Percentiles rank a stretch among this genome's conserved stretches.
Conservation (phyloP, 176 grass and related monocot genomes). For the Chrysopogon serrulatus region DNA sequence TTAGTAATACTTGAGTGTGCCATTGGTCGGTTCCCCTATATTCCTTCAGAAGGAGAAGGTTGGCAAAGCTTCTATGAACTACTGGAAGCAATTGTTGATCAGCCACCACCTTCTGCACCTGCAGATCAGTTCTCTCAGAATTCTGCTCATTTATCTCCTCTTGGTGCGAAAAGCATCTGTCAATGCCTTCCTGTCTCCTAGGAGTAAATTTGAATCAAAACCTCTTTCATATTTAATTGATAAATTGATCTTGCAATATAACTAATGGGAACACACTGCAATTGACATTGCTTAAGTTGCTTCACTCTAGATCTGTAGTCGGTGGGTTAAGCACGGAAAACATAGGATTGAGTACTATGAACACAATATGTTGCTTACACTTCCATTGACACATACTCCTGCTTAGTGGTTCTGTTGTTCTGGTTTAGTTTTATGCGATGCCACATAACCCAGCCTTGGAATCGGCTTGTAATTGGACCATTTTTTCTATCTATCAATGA, state of each 20-base stretch:
- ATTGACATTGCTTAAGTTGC: neutral
- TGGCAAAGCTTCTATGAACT: conserved; percentile 94
- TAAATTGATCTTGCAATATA: neutral
- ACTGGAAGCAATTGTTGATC: conserved; percentile 94
- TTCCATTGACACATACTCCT: neutral
- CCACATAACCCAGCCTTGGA: no score
- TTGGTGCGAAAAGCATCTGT: conserved; percentile 49
- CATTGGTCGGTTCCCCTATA: conserved; percentile 86
- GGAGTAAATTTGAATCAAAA: neutral
- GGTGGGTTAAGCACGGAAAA: conserved; percentile 1
- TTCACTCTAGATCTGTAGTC: neutral
- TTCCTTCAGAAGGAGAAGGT: conserved; percentile 74
- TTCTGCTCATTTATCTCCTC: conserved; percentile 90
- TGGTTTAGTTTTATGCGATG: neutral
- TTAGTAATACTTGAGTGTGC: conserved; percentile 95
- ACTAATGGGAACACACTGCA: neutral
- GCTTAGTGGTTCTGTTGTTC: neutral
- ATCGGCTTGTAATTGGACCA: no score
- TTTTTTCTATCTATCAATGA: no score
- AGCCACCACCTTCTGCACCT: conserved; percentile 83
- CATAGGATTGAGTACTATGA: neutral
- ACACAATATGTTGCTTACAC: neutral
- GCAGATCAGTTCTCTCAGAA: conserved; percentile 89
- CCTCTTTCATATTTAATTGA: neutral
- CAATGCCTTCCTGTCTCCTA: neutral